Evolutionary conservation across 805 yeast genomes (phyloP).

Genomic region (Cyberlindnera euphorbiae): DNA sequence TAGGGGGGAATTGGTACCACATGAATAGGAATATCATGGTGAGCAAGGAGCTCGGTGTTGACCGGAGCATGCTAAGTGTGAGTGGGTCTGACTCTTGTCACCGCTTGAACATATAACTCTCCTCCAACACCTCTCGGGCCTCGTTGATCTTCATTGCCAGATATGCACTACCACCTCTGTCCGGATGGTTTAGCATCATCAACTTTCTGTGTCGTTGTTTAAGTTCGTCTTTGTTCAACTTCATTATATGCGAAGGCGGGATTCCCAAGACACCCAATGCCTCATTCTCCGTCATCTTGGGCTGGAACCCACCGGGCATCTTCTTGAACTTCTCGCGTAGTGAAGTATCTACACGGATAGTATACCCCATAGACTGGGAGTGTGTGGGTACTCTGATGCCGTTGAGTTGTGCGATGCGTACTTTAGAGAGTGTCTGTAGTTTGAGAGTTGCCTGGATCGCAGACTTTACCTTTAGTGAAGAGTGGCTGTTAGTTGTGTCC

Average conservation of each 20-base stretch:
- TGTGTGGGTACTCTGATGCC: constrained; percentile 26
- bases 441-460: constrained; percentile 30
- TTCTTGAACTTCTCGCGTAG: constrained; percentile 30
- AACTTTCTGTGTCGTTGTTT: constrained; percentile 68
- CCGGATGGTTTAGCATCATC: constrained; percentile 86
- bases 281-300: constrained; percentile 62
- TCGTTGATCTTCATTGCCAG: constrained; percentile 81
- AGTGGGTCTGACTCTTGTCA: too few relatives aligned
- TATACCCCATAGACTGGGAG: constrained; percentile 6
- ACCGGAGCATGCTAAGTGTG: too few relatives aligned
- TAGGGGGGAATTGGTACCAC: too few relatives aligned
- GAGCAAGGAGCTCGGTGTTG: too few relatives aligned
- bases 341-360: constrained; percentile 16
- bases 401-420: constrained; percentile 37
- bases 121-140: constrained; percentile 77
- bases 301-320: constrained; percentile 59
- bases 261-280: constrained; percentile 64
- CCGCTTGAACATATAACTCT: constrained; percentile 41
- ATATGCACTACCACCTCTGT: constrained; percentile 80
- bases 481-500: too few relatives aligned
- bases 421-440: constrained; percentile 29
- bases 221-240: constrained; percentile 43
- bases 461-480: constrained; percentile 28
- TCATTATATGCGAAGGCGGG: constrained; percentile 48
- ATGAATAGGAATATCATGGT: too few relatives aligned